A percentile compares a stretch with the other conserved stretches of the same genome.
Evolutionary conservation across 805 yeast genomes (phyloP).

Genomic region (Pichia kluyveri): DNA sequence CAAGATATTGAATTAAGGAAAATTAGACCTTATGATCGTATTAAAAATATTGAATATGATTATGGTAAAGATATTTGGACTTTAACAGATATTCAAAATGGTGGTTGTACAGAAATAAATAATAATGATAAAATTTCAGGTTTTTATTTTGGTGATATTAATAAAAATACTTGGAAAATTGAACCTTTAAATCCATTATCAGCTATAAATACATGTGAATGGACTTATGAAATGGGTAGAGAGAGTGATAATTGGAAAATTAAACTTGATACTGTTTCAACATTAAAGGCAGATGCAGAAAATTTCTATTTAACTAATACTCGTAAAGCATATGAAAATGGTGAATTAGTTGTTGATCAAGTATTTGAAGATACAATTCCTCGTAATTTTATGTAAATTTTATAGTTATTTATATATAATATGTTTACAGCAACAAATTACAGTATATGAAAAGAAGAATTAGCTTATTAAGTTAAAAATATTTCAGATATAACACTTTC

Average conservation of each 20-base stretch:
- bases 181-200: slow-evolving; percentile 30
- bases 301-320: slow-evolving; percentile 27
- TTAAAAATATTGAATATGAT: slow-evolving; percentile 23
- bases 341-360: slow-evolving; percentile 24
- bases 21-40: slow-evolving; percentile 19
- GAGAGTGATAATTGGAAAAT: slow-evolving; percentile 31
- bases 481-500: slow-evolving; percentile 9
- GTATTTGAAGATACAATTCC: slow-evolving; percentile 28
- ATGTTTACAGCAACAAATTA: too few relatives aligned
- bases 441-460: too few relatives aligned
- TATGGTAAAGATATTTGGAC: slow-evolving; percentile 28
- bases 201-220: slow-evolving; percentile 30
- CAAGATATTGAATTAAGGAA: slow-evolving; percentile 20
- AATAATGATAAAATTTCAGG: slow-evolving; percentile 27
- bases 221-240: slow-evolving; percentile 36
- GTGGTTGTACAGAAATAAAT: slow-evolving; percentile 28
- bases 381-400: slow-evolving; percentile 23
- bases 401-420: not conserved
- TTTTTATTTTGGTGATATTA: slow-evolving; percentile 32
- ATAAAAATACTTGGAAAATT: slow-evolving; percentile 31
- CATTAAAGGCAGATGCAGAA: slow-evolving; percentile 24
- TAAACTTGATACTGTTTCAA: slow-evolving; percentile 25
- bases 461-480: not conserved
- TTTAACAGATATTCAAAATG: slow-evolving; percentile 27
- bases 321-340: slow-evolving; percentile 29